Percentiles rank a stretch among this genome's conserved stretches.
phyloP scores from a whole-genome alignment of 2,329 filamentous ascomycete genomes.

The Arachnomyces sp. region DNA sequence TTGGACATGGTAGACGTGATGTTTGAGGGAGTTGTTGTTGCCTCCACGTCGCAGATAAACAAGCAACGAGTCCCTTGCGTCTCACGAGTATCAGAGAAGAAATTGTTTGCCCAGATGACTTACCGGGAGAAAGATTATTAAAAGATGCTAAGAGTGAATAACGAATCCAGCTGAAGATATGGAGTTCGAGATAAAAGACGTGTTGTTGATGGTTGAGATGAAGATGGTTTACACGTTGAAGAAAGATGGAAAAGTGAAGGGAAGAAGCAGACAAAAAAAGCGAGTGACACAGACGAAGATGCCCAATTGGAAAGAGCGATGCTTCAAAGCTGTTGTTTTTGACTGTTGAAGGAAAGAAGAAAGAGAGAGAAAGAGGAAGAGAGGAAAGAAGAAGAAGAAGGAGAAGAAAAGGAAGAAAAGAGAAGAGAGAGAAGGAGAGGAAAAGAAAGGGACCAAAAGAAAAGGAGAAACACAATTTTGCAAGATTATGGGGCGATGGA shows the following conservation, averaged over 20 bases:
- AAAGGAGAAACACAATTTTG: background rate
- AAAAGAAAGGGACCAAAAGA: slow-evolving; percentile 1
- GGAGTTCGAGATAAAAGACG: background rate
- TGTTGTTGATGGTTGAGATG: too few relatives aligned
- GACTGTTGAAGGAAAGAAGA: slow-evolving; percentile 2
- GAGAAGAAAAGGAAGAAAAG: slow-evolving; percentile 6
- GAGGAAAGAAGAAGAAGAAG: slow-evolving; percentile 6
- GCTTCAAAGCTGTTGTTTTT: too few relatives aligned
- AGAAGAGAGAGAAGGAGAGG: slow-evolving; percentile 4
- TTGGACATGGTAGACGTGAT: too few relatives aligned
- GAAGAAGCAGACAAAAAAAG: slow-evolving; percentile 5
- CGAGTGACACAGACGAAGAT: slow-evolving; percentile 7
- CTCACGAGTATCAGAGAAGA: slow-evolving; percentile 18
- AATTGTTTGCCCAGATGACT: slow-evolving; percentile 10
- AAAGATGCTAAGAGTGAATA: too few relatives aligned
- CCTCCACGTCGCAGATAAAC: too few relatives aligned
- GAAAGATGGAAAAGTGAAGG: too few relatives aligned
- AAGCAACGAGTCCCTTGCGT: slow-evolving; percentile 7
- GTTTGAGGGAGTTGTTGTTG: too few relatives aligned
- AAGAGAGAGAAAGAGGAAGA: slow-evolving; percentile 3
- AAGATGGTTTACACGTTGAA: slow-evolving; percentile 2
- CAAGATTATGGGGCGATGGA: slow-evolving; percentile 8
- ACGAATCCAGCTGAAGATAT: too few relatives aligned
- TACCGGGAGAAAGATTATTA: too few relatives aligned
- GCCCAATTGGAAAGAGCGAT: slow-evolving; percentile 5